Base-by-base conservation (phyloP, 306 rosid species). In the Pachyrhizus erosus region DNA sequence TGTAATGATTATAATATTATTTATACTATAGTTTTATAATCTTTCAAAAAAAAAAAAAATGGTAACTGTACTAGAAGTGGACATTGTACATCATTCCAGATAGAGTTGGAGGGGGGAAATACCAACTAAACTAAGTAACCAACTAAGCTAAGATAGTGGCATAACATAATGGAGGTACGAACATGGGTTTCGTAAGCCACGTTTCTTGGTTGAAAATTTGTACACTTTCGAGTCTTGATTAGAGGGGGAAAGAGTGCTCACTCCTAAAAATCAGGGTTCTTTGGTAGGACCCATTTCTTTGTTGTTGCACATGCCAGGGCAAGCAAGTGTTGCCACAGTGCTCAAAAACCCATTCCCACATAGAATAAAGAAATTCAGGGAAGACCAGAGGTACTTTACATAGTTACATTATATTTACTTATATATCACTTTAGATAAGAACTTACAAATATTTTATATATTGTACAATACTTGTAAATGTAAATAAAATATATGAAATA, bases 161-260 rank as follows among this genome's bases (percentile, higher is more conserved):
- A 26, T 26, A 48, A 46, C 45, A 48, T 27, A n/a, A 72, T 48
- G 77, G 77, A 72, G 45, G 62, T 48, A 72, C 45, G 45, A 49
- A 72, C 77, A 72, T 72, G 45, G 62, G 29, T 72, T 48, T 72
- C 62, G 77, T 49, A 72, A 72, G 77, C 62, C 77, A 49, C 64
- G 74, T 69, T 70, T 71, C 26, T 7, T 42, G 74, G 54, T 69
- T 69, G 74, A 69, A 69, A 42, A 40, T 20, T 20, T 21, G 74
- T 40, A 42, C 54, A 40, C 34, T 2, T 29, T 14, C 26, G 43
- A 67, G 51, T 37, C 26, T 34, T 66, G 15, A 39, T 15, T 17
- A 15, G 45, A 64, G 43, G 45, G 33, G 24, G 45, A 17, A 29
- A 64, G 7, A 34, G 9, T 29, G 23, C 26, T n/a, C 31, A 67